Evolutionary conservation across 768 basidiomycete genomes (phyloP).

Genomic region (Cantharellus cinnabarinus): DNA sequence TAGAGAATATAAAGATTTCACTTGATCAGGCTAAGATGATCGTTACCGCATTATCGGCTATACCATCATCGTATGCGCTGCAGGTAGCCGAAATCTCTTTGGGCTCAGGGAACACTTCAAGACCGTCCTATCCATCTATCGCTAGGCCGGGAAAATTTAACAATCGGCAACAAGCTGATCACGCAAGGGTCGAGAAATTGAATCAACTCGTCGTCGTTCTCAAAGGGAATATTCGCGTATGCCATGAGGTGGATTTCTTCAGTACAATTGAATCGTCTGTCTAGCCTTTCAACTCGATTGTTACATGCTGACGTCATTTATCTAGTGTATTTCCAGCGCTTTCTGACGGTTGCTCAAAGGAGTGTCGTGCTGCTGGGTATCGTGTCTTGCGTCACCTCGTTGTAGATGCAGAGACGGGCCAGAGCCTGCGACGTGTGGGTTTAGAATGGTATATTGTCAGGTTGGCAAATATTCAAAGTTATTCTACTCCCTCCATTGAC

Average conservation of each 20-base stretch:
- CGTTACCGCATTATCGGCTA: conserved; percentile 30
- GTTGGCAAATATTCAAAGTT: conserved; percentile 20
- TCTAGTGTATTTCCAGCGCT: conserved; percentile 57
- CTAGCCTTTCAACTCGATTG: not conserved
- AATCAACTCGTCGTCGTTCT: conserved; percentile 41
- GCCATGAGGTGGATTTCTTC: conserved; percentile 47
- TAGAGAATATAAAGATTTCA: conserved; percentile 56
- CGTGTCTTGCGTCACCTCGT: conserved; percentile 61
- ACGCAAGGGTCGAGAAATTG: conserved; percentile 42
- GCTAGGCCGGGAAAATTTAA: conserved; percentile 20
- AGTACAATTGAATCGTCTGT: conserved; percentile 63
- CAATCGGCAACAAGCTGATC: no score
- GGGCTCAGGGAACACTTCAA: not conserved
- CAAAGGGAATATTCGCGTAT: conserved; percentile 50
- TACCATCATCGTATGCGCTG: conserved; percentile 10
- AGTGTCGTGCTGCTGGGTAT: conserved; percentile 65
- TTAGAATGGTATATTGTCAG: conserved; percentile 84
- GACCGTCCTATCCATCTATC: conserved; percentile 18
- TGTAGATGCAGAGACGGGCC: conserved; percentile 52
- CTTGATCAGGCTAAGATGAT: conserved; percentile 41
- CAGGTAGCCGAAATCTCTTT: not conserved
- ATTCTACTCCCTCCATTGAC: no score
- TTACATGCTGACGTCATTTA: conserved; percentile 5
- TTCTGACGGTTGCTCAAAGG: conserved; percentile 49
- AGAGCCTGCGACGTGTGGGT: conserved; percentile 36